These are phyloP conservation scores for Cladosporium sp. DNA, from an alignment of 2,329 filamentous ascomycete species.

Conservation along the genomic window DNA sequence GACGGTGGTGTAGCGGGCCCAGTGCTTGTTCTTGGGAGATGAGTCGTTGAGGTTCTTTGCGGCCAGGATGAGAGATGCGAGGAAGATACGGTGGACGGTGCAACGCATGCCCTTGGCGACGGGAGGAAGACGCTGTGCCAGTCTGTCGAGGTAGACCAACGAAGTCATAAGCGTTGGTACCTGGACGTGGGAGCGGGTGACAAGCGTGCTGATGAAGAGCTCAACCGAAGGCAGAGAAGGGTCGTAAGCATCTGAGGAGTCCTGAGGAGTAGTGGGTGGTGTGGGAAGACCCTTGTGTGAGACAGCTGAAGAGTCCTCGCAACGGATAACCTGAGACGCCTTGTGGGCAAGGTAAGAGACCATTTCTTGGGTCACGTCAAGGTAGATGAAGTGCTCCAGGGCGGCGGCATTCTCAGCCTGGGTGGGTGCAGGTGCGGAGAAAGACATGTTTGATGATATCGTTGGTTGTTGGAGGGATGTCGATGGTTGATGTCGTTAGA, in stretches of 20 bases:
- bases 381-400: conserved; percentile 78
- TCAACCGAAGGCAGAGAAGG: conserved; percentile 73
- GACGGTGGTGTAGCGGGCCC: conserved; percentile 89
- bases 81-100: conserved; percentile 96
- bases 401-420: conserved; percentile 66
- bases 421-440: conserved; percentile 41
- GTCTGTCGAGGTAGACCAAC: conserved; percentile 84
- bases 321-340: conserved; percentile 76
- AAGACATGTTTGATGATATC: conserved; percentile 44
- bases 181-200: conserved; percentile 92
- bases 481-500: conserved; percentile 20
- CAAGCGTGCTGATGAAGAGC: conserved; percentile 87
- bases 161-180: conserved; percentile 97
- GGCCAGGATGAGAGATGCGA: conserved; percentile 79
- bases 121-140: conserved; percentile 82
- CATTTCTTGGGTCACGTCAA: conserved; percentile 74
- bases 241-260: conserved; percentile 53
- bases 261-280: conserved; percentile 60
- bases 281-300: conserved; percentile 55
- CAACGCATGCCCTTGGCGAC: conserved; percentile 95
- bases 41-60: conserved; percentile 99
- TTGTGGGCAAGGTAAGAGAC: conserved; percentile 74
- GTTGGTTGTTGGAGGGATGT: conserved; percentile 19
- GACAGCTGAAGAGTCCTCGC: conserved; percentile 57
- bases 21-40: conserved; percentile 99